phyloP scores from a whole-genome alignment of 495 filamentous ascomycete species.

The Elasticomyces elasticus region DNA sequence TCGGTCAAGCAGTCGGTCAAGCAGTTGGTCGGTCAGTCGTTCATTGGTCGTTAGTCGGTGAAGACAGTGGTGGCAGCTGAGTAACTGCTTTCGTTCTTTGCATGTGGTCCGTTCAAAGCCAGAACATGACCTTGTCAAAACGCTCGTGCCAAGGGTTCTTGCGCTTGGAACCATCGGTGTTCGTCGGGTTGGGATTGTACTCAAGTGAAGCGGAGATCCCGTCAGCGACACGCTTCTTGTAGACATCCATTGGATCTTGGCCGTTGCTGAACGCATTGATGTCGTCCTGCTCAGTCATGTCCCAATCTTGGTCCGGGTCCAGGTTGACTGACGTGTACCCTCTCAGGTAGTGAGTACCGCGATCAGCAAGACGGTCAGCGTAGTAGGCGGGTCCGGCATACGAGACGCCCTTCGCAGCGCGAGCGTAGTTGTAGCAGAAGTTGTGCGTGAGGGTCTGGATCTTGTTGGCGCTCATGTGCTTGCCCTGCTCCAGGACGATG shows the following conservation, averaged over 20 bases:
- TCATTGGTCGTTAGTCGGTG: background rate
- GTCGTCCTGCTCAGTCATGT: background rate
- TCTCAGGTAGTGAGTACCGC: background rate
- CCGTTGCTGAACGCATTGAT: too few relatives aligned
- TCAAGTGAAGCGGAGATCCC: background rate
- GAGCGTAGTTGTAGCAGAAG: conserved; percentile 26
- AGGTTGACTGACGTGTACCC: background rate
- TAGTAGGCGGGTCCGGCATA: conserved; percentile 28
- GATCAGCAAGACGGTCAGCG: conserved; percentile 22
- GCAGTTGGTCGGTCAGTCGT: background rate
- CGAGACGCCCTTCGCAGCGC: conserved; percentile 24
- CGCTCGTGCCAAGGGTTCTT: background rate
- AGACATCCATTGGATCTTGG: background rate
- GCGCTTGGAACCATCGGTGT: background rate
- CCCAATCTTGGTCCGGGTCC: background rate
- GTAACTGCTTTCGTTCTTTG: background rate
- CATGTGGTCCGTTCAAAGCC: background rate
- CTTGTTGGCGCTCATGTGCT: background rate
- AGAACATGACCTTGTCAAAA: background rate
- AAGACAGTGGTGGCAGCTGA: background rate
- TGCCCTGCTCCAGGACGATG: conserved; percentile 1
- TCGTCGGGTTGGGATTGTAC: background rate
- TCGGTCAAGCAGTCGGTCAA: background rate
- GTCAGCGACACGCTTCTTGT: background rate
- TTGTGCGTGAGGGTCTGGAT: conserved; percentile 5